Conservation (phyloP, 768 basidiomycete species). For the Leccinum uliginosum region DNA sequence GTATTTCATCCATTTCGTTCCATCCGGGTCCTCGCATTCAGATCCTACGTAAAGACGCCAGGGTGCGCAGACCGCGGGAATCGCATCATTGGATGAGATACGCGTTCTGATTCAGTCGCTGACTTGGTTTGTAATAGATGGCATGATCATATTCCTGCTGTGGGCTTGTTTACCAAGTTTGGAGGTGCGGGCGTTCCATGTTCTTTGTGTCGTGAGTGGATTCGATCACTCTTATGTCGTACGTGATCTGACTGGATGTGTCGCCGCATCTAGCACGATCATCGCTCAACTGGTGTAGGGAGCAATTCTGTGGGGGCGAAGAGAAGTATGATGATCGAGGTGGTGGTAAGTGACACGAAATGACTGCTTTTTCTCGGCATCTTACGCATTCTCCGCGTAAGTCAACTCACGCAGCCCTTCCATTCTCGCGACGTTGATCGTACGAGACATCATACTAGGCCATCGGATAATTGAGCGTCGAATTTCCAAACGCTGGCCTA, state of each 20-base stretch:
- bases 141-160: slow-evolving; percentile 95
- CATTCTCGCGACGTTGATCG: slow-evolving; percentile 78
- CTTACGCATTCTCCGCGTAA: background rate
- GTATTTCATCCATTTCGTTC: background rate
- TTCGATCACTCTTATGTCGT: background rate
- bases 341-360: slow-evolving; percentile 63
- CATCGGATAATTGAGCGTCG: slow-evolving; percentile 20
- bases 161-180: slow-evolving; percentile 72
- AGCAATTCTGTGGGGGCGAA: slow-evolving; percentile 88
- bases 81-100: background rate
- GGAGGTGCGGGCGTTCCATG: slow-evolving; percentile 94
- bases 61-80: slow-evolving; percentile 1
- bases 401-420: slow-evolving; percentile 60
- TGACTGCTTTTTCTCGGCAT: background rate
- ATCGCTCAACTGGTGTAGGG: slow-evolving; percentile 85
- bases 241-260: background rate
- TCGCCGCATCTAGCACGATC: slow-evolving; percentile 47
- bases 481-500: slow-evolving; percentile 12
- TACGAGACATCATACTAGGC: slow-evolving; percentile 44
- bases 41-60: slow-evolving; percentile 3
- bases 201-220: slow-evolving; percentile 76
- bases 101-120: background rate
- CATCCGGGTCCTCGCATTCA: background rate
- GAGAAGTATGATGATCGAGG: slow-evolving; percentile 98
- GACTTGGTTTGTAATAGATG: slow-evolving; percentile 47